Base-by-base conservation (phyloP, 1,139 yeast species). In the Magnusiomyces tetraspermus region DNA sequence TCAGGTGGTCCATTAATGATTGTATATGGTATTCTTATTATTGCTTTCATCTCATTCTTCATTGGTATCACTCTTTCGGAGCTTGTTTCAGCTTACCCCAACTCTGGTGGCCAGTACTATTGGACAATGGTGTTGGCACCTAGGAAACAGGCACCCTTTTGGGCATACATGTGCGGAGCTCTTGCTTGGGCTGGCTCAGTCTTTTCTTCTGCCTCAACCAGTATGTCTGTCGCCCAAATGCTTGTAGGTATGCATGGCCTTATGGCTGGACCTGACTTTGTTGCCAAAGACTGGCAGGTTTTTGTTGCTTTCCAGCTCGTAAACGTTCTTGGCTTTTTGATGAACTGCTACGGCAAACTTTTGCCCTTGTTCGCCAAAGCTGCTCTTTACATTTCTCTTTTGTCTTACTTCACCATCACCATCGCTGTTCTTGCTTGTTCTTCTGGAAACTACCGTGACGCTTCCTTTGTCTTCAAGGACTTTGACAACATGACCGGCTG, bases 51-150 rank as follows among this genome's bases (percentile, higher is more conserved):
- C 36, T 72, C 79, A 2, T 62, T 72, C 51, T 70, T 74, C 60
- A 70, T 76, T 48, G 80, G 75, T 10, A 64, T 73, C 51, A 71
- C 79, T 2, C 66, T 76, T 36, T 72, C 79, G 17, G 83, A 79
- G 58, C 67, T 79, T 61, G 73, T 79, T 1, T 71, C 76, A 48
- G 76, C 80, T 40, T 75, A 76, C 61, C 83, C 83, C 1, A 68
- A 68, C 52, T 80, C 83, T 46, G 82, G 83, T 30, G 83, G 83
- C 24, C 82, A 78, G 60, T 78, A 78, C 61, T 79, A 76, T 53
- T 79, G 84, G 84, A 76, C 81, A 1, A 67, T 78, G 60, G 75
- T 76, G 36, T 67, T 79, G 57, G 78, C 82, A 11, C 83, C 80
- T 21, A 72, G 68, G 59, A 73, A 68, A 58, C 70, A 71, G 53